Percentiles rank a stretch among this genome's conserved stretches.
Evolutionary conservation across 371 early-diverging fungal genomes (phyloP).

Genomic region (Mortierella sp.): DNA sequence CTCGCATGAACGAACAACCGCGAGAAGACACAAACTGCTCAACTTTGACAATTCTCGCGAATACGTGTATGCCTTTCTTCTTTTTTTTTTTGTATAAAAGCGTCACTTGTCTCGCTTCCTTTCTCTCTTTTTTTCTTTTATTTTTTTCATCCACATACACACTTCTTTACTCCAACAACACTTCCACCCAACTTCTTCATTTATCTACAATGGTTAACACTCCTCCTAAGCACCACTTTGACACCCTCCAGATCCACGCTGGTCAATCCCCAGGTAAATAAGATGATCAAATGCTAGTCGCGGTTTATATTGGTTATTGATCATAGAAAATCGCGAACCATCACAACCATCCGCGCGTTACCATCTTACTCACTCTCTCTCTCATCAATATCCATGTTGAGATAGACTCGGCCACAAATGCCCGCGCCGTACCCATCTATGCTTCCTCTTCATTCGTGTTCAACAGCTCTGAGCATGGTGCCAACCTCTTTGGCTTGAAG

Average conservation of each 20-base stretch:
- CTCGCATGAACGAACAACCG: background rate
- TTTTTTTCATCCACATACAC: slow-evolving; percentile 1
- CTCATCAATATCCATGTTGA: background rate
- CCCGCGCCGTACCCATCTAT: slow-evolving; percentile 93
- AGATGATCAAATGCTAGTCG: background rate
- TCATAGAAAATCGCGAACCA: background rate
- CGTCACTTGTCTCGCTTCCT: background rate
- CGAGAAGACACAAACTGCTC: background rate
- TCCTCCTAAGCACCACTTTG: slow-evolving; percentile 68
- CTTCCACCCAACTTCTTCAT: background rate
- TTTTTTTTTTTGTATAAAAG: slow-evolving; percentile 2
- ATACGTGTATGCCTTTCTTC: background rate
- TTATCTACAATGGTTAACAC: slow-evolving; percentile 28
- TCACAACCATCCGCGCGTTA: background rate
- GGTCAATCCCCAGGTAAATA: slow-evolving; percentile 73
- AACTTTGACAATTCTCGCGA: background rate
- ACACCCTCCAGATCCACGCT: slow-evolving; percentile 94
- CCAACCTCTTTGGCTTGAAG: slow-evolving; percentile 79
- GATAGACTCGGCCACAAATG: slow-evolving; percentile 73
- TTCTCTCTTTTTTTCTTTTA: slow-evolving; percentile 4
- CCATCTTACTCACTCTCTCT: background rate
- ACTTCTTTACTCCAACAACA: background rate
- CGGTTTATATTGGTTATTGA: background rate
- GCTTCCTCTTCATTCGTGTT: slow-evolving; percentile 87
- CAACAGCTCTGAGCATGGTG: slow-evolving; percentile 81